Conservation (phyloP, 2,329 filamentous ascomycete species). For the Paecilomyces sp. region DNA sequence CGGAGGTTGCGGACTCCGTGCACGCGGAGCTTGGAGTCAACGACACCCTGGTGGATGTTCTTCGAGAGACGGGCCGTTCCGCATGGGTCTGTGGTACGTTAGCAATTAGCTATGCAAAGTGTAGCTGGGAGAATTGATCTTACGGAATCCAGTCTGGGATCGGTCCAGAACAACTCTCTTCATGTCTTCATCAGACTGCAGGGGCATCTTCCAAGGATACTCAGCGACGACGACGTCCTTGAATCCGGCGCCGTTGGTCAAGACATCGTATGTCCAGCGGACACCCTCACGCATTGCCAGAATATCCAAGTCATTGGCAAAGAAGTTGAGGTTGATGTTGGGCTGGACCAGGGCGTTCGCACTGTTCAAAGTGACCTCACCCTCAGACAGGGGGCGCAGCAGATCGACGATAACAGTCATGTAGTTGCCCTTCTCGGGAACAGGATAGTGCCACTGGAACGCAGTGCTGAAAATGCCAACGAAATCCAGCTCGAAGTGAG, state of each 20-base stretch:
- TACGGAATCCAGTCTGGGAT: conserved; percentile 50
- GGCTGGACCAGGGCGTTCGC: conserved; percentile 31
- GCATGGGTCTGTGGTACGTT: conserved; percentile 37
- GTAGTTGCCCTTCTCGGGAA: conserved; percentile 40
- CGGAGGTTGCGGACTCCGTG: conserved; percentile 48
- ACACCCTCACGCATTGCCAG: conserved; percentile 54
- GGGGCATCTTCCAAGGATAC: conserved; percentile 57
- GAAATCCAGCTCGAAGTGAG: conserved; percentile 58
- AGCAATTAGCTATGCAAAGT: neutral
- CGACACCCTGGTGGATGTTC: conserved; percentile 45
- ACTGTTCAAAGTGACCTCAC: conserved; percentile 34
- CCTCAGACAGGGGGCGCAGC: conserved; percentile 40
- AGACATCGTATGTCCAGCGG: conserved; percentile 48
- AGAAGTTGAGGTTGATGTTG: conserved; percentile 39
- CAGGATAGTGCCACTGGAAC: conserved; percentile 45
- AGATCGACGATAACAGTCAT: conserved; percentile 52
- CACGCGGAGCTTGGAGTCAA: conserved; percentile 46
- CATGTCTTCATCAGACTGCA: conserved; percentile 50
- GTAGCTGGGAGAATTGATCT: neutral
- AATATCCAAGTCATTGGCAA: conserved; percentile 46
- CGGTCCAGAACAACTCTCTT: conserved; percentile 50
- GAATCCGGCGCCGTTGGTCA: conserved; percentile 51
- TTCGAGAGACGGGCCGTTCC: conserved; percentile 50
- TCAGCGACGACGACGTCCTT: conserved; percentile 32
- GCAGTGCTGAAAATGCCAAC: conserved; percentile 50